Evolutionary conservation across 2,329 filamentous ascomycete species (phyloP).

Genomic region (Colletotrichum karsti): DNA sequence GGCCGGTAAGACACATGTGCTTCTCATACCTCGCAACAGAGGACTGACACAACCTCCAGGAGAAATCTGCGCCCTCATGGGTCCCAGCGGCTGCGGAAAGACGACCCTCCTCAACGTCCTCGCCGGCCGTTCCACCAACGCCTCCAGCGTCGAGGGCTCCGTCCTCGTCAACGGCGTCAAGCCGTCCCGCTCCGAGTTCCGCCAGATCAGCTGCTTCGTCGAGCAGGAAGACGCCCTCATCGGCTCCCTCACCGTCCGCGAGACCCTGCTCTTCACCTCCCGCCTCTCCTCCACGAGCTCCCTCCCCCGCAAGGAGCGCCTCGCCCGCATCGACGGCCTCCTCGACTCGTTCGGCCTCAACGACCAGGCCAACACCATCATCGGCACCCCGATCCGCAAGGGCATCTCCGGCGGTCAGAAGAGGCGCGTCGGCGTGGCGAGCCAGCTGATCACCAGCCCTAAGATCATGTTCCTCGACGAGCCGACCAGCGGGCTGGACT

Average conservation of each 20-base stretch:
- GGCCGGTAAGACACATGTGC: conserved; percentile 55
- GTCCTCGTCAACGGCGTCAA: conserved; percentile 70
- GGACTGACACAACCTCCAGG: conserved; percentile 47
- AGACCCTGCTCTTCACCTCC: conserved; percentile 82
- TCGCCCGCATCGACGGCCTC: conserved; percentile 69
- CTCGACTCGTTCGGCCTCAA: conserved; percentile 78
- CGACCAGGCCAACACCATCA: conserved; percentile 73
- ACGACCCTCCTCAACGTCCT: conserved; percentile 86
- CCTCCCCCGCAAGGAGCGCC: not conserved
- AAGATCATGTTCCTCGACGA: conserved; percentile 86
- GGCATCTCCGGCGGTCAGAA: conserved; percentile 89
- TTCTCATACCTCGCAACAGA: not conserved
- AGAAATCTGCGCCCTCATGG: conserved; percentile 83
- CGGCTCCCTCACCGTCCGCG: conserved; percentile 80
- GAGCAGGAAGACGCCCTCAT: conserved; percentile 90
- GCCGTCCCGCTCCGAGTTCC: conserved; percentile 64
- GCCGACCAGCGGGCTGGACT: conserved; percentile 85
- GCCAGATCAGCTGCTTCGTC: conserved; percentile 77
- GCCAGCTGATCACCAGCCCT: conserved; percentile 82
- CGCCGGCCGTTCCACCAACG: conserved; percentile 66
- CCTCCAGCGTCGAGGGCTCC: conserved; percentile 58
- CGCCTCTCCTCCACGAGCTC: conserved; percentile 65
- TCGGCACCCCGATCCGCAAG: conserved; percentile 85
- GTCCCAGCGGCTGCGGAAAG: conserved; percentile 78
- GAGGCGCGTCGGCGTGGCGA: conserved; percentile 80